A percentile compares a stretch with the other conserved stretches of the same genome.
Conservation (phyloP, 73 alveolate species). For the Paramecium pentaurelia region DNA sequence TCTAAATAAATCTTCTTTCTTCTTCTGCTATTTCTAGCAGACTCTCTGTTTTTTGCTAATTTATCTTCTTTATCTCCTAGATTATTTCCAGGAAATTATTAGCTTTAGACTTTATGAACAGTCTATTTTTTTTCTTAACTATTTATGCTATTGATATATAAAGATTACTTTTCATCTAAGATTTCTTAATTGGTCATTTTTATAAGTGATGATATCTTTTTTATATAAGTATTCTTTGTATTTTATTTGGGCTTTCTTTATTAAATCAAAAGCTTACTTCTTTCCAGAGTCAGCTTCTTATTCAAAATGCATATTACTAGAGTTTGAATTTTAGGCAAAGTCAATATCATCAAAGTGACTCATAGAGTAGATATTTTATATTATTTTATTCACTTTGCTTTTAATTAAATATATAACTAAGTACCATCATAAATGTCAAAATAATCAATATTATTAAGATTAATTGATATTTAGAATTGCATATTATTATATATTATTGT, state of each 20-base stretch:
- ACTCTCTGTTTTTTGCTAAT: conserved; percentile 74
- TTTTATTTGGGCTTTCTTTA: neutral
- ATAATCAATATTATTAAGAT: neutral
- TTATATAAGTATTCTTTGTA: conserved; percentile 7
- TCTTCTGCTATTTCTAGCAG: conserved; percentile 78
- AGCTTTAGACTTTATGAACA: neutral
- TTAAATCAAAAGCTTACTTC: neutral
- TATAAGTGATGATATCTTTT: conserved; percentile 25
- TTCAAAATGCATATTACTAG: neutral
- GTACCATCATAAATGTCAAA: neutral
- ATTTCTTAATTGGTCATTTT: neutral
- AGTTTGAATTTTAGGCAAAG: neutral
- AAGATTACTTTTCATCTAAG: neutral
- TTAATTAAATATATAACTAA: neutral
- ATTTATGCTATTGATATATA: neutral
- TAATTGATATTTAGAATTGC: neutral
- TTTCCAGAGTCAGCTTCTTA: neutral
- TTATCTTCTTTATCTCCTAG: conserved; percentile 50
- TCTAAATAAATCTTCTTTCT: conserved; percentile 74
- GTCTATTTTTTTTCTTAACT: conserved; percentile 13
- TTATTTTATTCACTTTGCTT: neutral
- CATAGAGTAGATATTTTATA: neutral
- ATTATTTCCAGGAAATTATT: conserved; percentile 17
- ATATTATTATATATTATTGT: neutral
- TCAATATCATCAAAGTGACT: conserved; percentile 1